Evolutionary conservation across 1,139 yeast genomes (phyloP), one percentile per base, ranked within the genome.

Genomic region (Suhomyces bribrorum): DNA sequence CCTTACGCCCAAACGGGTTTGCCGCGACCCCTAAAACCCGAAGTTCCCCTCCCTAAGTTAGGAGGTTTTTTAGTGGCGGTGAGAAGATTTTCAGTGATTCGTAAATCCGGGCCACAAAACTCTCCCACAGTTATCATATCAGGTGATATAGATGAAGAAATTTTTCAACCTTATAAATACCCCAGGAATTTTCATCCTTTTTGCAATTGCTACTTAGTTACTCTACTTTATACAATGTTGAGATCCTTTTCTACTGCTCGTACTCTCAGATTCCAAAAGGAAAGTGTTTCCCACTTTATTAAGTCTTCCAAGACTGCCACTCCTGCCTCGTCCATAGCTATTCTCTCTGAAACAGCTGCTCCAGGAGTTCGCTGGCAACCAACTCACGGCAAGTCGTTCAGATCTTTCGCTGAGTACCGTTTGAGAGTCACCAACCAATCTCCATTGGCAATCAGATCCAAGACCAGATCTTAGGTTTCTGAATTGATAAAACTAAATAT

Each of bases 381-480:
- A 26, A 61, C 63, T 16, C 49, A 57, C 38, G 73, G 72, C 29
- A 59, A 64, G 34, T 61, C 77, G 2, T 76, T 71, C 64, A 66
- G 75, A 48, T 61, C 77, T 2, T 77, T 77, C 58, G 80, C 80
- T 26, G 81, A 77, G 52, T 77, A 77, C 64, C 62, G 83, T 52
- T 64, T 75, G 52, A 70, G 70, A 49, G 77, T 67, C 15, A 63
- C 67, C 37, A 71, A 75, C 58, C 76, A 71, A 44, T 73, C 76
- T 40, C 83, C 83, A 11, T 68, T 76, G 52, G 62, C 66, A 11
- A 48, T 60, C 35, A 62, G 55, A 44, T 40, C 46, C 33, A 49
- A 49, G 45, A 31, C 15, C 29, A 32, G 16, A 26, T 22, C 11
- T 29, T 31, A 22, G 31, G 14, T 26, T 14, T 14, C 32, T 16